Evolutionary conservation across 305 asterid species (phyloP).

Genomic region (Fraxinus sp.): DNA sequence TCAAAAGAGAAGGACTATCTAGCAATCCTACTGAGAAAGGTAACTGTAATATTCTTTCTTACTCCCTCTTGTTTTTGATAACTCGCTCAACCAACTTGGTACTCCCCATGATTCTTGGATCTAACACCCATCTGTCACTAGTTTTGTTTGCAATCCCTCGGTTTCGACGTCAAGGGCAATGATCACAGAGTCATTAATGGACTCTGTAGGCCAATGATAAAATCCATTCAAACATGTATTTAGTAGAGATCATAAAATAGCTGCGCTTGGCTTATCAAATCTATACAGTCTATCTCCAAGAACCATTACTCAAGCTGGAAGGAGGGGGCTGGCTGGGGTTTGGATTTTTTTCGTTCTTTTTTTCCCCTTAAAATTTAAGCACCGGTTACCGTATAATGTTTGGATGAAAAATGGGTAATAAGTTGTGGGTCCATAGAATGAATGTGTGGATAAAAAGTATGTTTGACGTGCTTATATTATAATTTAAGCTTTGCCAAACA

Average conservation of each 20-base stretch:
- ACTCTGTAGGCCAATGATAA: neutral
- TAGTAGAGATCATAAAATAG: neutral
- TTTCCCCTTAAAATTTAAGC: neutral
- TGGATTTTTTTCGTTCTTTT: neutral
- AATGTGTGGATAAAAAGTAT: neutral
- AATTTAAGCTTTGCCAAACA: slow-evolving; percentile 1
- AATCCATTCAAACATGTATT: neutral
- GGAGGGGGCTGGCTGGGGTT: neutral
- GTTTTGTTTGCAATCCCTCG: neutral
- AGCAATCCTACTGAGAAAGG: slow-evolving; percentile 82
- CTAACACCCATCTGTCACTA: neutral
- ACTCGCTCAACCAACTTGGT: neutral
- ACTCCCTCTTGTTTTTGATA: neutral
- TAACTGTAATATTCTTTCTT: slow-evolving; percentile 28
- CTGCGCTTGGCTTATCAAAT: neutral
- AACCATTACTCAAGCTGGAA: neutral
- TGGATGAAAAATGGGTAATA: neutral
- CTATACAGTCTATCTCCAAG: neutral
- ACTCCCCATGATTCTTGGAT: neutral
- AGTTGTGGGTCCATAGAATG: neutral
- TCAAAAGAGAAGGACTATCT: slow-evolving; percentile 84
- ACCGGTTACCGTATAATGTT: neutral
- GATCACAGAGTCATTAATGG: neutral
- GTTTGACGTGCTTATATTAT: neutral
- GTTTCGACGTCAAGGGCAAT: neutral